Evolutionary conservation across 495 filamentous ascomycete species (phyloP), one percentile per base, ranked within the genome.

Genomic region (Neurospora sp.): DNA sequence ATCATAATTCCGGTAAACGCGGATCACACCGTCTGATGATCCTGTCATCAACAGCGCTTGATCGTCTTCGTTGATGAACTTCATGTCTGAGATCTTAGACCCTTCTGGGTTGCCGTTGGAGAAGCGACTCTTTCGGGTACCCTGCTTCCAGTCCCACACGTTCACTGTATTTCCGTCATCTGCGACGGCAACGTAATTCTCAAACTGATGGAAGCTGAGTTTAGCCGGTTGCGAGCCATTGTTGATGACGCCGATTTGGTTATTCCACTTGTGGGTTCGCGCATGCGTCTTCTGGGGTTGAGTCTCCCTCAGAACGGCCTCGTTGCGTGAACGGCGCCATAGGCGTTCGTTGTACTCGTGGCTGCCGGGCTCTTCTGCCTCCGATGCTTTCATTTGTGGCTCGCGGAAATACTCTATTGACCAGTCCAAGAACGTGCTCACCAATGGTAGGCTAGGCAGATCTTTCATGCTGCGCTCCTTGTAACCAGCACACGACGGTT

Each of bases 381-480:
- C 96, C 70, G 91, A 93, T 16, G 93, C 90, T 78, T 95, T 96
- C 96, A 99, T 99, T 81, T 99, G 96, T 53, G 96, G 96, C 81
- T 99, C 94, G 59, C 96, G 93, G 87, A 98, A 99, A 80, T 99
- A 98, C 83, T 98, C 95, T 74, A 93, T 94, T 1, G 94, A 96
- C 93, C 94, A 99, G 72, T 96, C 93, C 75, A 96, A 84, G 82
- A 98, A 98, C 27, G 87, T 89, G 78, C 93, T 97, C 68, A 86
- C 86, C 31, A 99, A 73, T 1, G 96, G 95, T 27, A 98, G 85
- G 35, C 78, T 78, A 18, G 92, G 90, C 37, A 81, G 61, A 72
- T 87, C 79, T 2, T 86, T 83, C 37, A 86, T 76, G 71, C 87
- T 86, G 71, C 88, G 88, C 44, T 89, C 83, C 72, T 87, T 83